These are phyloP conservation scores for Lactarius hengduanensis DNA, from an alignment of 768 basidiomycete species.

Conservation along the genomic window DNA sequence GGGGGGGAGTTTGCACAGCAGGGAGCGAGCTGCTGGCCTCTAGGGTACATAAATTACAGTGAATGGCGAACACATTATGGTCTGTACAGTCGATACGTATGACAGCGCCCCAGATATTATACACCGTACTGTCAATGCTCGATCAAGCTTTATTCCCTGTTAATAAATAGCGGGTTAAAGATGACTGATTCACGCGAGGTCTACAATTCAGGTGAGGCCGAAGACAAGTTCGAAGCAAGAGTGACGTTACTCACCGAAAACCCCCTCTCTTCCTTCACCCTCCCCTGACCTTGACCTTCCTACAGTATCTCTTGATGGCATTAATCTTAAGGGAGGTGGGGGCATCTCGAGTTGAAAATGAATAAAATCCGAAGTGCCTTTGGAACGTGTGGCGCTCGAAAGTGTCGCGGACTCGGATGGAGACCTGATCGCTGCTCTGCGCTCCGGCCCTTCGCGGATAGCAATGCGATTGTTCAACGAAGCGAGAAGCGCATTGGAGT, in stretches of 20 bases:
- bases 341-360: neutral
- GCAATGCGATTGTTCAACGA: conserved; percentile 21
- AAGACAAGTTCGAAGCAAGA: neutral
- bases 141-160: neutral
- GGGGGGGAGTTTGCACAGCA: neutral
- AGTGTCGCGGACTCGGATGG: neutral
- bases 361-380: neutral
- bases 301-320: neutral
- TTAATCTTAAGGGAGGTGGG: neutral
- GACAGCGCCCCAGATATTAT: neutral
- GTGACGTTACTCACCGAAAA: neutral
- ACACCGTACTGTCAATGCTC: neutral
- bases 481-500: conserved; percentile 17
- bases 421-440: neutral
- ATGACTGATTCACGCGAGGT: neutral
- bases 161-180: neutral
- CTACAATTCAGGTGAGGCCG: neutral
- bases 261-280: neutral
- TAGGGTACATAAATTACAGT: neutral
- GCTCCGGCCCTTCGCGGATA: neutral
- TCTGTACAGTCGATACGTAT: neutral
- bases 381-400: neutral
- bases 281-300: neutral
- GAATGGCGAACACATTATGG: neutral
- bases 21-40: neutral